phyloP scores from a whole-genome alignment of 441 rosid species.

The Euphorbia schlechtendalii region DNA sequence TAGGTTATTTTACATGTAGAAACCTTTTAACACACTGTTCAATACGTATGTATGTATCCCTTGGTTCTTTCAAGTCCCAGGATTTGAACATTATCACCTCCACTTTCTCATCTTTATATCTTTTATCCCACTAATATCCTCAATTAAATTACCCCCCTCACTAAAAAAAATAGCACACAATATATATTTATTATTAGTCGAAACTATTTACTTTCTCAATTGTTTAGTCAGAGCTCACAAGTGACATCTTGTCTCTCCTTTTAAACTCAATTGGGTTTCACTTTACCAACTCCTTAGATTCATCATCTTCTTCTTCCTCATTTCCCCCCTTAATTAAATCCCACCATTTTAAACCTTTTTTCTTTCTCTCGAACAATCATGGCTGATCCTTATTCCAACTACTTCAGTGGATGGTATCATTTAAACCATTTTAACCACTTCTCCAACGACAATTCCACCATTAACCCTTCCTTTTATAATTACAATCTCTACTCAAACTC shows the following conservation, averaged over 20 bases:
- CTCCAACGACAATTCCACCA: slow-evolving; percentile 15
- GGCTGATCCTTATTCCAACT: slow-evolving; percentile 60
- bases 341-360: slow-evolving; percentile 12
- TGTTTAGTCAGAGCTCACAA: slow-evolving; percentile 42
- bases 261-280: slow-evolving; percentile 31
- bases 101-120: slow-evolving; percentile 26
- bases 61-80: slow-evolving; percentile 51
- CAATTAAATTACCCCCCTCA: slow-evolving; percentile 27
- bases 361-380: slow-evolving; percentile 31
- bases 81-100: slow-evolving; percentile 21
- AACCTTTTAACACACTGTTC: slow-evolving; percentile 30
- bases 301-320: slow-evolving; percentile 12
- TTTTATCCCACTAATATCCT: slow-evolving; percentile 4
- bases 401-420: slow-evolving; percentile 47
- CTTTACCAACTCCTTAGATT: slow-evolving; percentile 14
- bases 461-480: slow-evolving; percentile 12
- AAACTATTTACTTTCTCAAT: slow-evolving; percentile 19
- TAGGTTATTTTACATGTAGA: neutral
- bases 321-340: slow-evolving; percentile 14
- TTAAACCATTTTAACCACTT: slow-evolving; percentile 36
- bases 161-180: neutral
- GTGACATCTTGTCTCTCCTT: slow-evolving; percentile 38
- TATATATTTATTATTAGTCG: neutral
- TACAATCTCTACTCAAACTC: slow-evolving; percentile 25
- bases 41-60: slow-evolving; percentile 16